phyloP scores from a whole-genome alignment of 768 basidiomycete species.

The Termitomyces sp. region DNA sequence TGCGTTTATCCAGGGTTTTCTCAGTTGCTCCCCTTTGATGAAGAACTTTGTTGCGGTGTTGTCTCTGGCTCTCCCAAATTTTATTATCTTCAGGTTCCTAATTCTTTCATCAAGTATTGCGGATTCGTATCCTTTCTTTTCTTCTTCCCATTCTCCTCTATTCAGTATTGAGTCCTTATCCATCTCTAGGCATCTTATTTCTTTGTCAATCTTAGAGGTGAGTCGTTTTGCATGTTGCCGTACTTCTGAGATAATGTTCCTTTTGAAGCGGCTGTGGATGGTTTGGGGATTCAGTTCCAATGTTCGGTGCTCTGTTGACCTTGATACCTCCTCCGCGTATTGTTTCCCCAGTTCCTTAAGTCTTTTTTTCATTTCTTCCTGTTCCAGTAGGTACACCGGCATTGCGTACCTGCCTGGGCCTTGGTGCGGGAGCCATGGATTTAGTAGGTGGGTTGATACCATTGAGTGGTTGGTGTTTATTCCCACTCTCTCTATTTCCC shows the following conservation, averaged over 20 bases:
- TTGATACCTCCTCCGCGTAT: background rate
- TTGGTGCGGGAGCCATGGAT: background rate
- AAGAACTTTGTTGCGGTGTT: no score
- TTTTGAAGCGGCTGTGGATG: background rate
- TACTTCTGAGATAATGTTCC: background rate
- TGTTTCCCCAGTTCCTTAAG: background rate
- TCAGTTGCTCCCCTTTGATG: background rate
- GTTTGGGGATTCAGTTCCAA: background rate
- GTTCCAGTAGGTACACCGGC: background rate
- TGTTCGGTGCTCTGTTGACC: background rate
- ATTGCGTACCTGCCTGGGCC: background rate
- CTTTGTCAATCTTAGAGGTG: background rate
- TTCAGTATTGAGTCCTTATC: background rate
- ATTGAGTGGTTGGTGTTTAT: constrained; percentile 5
- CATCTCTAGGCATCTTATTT: background rate
- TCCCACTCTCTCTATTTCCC: constrained; percentile 1
- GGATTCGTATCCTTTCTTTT: background rate
- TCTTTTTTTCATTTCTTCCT: background rate
- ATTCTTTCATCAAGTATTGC: background rate
- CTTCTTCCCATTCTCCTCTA: background rate
- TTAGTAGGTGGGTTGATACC: background rate
- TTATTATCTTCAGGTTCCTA: no score
- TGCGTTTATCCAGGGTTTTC: background rate
- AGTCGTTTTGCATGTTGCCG: background rate
- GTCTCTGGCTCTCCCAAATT: no score